These are phyloP conservation scores for Priceomyces carsonii DNA, from an alignment of 805 yeast genomes.

Conservation along the genomic window DNA sequence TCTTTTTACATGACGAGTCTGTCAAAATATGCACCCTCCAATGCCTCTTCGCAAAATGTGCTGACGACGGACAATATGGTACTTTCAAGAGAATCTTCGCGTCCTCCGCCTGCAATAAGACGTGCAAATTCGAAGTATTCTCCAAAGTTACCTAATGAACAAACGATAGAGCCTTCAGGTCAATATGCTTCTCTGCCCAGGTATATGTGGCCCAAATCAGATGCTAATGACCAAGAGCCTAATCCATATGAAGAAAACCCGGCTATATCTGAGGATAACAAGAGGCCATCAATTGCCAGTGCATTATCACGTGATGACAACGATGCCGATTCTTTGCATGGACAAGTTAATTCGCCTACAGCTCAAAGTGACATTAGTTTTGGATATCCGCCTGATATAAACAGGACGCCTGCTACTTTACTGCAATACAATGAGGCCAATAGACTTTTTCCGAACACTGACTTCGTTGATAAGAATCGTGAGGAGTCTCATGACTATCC, in stretches of 20 bases:
- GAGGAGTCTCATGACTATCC: no score
- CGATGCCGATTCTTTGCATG: slow-evolving; percentile 11
- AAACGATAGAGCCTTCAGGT: not conserved
- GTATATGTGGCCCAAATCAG: slow-evolving; percentile 1
- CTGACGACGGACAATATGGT: not conserved
- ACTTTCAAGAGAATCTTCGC: slow-evolving; percentile 4
- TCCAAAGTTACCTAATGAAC: slow-evolving; percentile 1
- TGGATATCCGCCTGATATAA: slow-evolving; percentile 31
- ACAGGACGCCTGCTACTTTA: slow-evolving; percentile 12
- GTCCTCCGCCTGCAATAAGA: slow-evolving; percentile 9
- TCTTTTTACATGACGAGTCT: not conserved
- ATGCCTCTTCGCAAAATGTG: slow-evolving; percentile 21
- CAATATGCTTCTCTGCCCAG: slow-evolving; percentile 11
- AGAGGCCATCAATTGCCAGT: slow-evolving; percentile 23
- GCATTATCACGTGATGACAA: slow-evolving; percentile 13
- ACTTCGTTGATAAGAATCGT: no score
- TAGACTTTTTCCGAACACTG: not conserved
- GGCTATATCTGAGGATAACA: slow-evolving; percentile 15
- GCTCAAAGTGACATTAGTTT: slow-evolving; percentile 33
- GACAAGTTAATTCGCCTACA: slow-evolving; percentile 26
- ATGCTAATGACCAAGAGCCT: not conserved
- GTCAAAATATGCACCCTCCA: slow-evolving; percentile 20
- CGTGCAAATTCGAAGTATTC: slow-evolving; percentile 4
- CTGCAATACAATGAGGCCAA: not conserved
- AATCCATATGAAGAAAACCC: slow-evolving; percentile 11